Evolutionary conservation across 257 asterid genomes (phyloP).

Genomic region (Penstemon newberryi): DNA sequence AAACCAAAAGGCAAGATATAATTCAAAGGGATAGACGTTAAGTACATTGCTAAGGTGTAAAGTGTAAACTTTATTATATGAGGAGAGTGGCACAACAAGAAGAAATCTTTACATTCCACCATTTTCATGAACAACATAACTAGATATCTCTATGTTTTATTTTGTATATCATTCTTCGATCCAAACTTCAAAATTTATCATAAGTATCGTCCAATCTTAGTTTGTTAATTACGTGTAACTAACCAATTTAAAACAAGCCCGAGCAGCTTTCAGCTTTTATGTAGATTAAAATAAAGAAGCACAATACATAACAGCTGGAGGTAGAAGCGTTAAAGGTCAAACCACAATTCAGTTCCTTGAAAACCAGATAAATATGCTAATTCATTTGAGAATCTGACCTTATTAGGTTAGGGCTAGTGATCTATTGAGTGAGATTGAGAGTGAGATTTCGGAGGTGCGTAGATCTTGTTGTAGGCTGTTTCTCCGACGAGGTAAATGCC

Average conservation of each 20-base stretch:
- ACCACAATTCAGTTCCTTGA: conserved; percentile 2
- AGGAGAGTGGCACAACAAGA: too few relatives aligned
- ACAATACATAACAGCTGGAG: not conserved
- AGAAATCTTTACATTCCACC: too few relatives aligned
- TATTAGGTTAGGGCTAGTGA: conserved; percentile 18
- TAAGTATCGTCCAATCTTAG: too few relatives aligned
- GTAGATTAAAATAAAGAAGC: not conserved
- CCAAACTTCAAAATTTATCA: too few relatives aligned
- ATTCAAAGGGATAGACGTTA: too few relatives aligned
- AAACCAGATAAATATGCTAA: not conserved
- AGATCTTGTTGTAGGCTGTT: conserved; percentile 59
- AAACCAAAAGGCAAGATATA: too few relatives aligned
- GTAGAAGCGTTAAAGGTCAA: not conserved
- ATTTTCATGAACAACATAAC: too few relatives aligned
- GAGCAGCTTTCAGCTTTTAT: not conserved
- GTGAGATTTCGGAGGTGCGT: conserved; percentile 72
- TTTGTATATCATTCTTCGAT: too few relatives aligned
- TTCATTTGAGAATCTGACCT: not conserved
- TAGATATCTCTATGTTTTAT: too few relatives aligned
- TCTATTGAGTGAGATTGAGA: conserved; percentile 36
- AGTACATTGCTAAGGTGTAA: too few relatives aligned
- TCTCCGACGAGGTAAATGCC: conserved; percentile 71
- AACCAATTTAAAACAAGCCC: not conserved
- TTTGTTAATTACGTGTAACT: not conserved
- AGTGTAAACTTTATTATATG: too few relatives aligned